Conservation (phyloP, 768 basidiomycete genomes). For the Amanita pallidorosea region DNA sequence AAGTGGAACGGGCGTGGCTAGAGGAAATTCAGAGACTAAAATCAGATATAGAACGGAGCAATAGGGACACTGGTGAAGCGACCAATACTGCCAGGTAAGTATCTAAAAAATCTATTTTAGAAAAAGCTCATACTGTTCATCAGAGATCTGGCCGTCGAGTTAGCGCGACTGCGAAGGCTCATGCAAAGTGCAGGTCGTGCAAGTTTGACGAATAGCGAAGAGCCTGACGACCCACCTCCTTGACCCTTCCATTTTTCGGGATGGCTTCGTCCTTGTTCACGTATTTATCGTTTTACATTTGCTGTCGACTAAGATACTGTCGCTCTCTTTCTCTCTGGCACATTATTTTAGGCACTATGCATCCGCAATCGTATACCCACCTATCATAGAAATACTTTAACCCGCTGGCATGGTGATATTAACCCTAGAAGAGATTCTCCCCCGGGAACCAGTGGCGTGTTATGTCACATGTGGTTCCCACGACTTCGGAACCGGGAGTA, state of each 20-base stretch:
- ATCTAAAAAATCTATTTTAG: background rate
- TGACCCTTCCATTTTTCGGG: background rate
- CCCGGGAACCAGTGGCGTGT: no score
- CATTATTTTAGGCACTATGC: background rate
- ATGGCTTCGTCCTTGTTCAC: background rate
- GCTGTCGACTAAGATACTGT: background rate
- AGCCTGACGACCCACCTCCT: background rate
- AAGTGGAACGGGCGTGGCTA: slow-evolving; percentile 52
- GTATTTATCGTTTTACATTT: background rate
- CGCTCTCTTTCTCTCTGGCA: background rate
- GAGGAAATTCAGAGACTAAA: slow-evolving; percentile 46
- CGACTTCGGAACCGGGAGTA: no score
- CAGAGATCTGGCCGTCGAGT: slow-evolving; percentile 51
- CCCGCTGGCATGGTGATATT: background rate
- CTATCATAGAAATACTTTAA: background rate
- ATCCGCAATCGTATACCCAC: background rate
- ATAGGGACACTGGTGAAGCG: slow-evolving; percentile 46
- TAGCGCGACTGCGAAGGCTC: slow-evolving; percentile 59
- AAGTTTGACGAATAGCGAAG: background rate
- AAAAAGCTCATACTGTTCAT: slow-evolving; percentile 6
- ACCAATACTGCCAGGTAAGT: slow-evolving; percentile 53
- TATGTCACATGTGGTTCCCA: no score
- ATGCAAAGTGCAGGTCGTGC: slow-evolving; percentile 48
- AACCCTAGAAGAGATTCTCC: no score
- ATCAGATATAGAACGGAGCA: slow-evolving; percentile 40